Percentiles rank a stretch among this genome's conserved stretches.
Evolutionary conservation across 805 yeast species (phyloP).

Genomic region (Ogataea ganodermae): DNA sequence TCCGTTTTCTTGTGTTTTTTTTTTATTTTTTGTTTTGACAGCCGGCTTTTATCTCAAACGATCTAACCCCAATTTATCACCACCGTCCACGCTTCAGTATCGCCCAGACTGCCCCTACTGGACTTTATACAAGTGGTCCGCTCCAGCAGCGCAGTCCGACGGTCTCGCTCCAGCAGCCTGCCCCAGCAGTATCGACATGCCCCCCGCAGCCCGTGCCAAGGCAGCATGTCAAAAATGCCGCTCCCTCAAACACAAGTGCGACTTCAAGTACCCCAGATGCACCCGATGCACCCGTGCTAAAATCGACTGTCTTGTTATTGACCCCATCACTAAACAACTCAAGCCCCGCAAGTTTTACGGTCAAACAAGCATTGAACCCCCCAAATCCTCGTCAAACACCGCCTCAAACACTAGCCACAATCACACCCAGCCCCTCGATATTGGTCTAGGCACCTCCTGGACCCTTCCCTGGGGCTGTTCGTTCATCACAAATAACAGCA

Average conservation of each 20-base stretch:
- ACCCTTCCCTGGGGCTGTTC: conserved; percentile 5
- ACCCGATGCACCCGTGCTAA: conserved; percentile 22
- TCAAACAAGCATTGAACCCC: background rate
- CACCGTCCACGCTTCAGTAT: no score
- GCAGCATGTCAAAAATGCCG: conserved; percentile 30
- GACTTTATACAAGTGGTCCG: no score
- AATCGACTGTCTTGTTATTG: conserved; percentile 22
- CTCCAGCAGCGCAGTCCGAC: no score
- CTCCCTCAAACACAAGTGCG: conserved; percentile 28
- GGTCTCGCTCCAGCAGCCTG: no score
- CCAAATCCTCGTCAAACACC: background rate
- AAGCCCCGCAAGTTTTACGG: conserved; percentile 11
- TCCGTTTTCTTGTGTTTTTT: no score
- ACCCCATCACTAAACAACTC: conserved; percentile 16
- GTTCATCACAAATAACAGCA: background rate
- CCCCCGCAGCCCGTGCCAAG: conserved; percentile 16
- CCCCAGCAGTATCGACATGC: no score
- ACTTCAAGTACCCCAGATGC: conserved; percentile 26
- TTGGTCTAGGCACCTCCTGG: conserved; percentile 6
- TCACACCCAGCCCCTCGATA: background rate
- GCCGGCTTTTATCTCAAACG: no score
- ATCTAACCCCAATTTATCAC: no score
- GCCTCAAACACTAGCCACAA: background rate
- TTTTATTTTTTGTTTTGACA: no score
- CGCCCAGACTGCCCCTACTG: no score